Evolutionary conservation across 345 rosid species (phyloP).

Genomic region (thale cress (Arabidopsis thaliana)): TAIR10.1 NC_003071.7:16549501-16550000

Average conservation of each 20-base stretch:
- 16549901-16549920: background rate
- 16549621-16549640: background rate
- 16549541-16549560: constrained; percentile 25
- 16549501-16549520: constrained; percentile 6
- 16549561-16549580: constrained; percentile 14
- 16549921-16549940: background rate
- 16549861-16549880: no score
- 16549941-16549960: background rate
- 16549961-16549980: background rate
- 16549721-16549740: constrained; percentile 19
- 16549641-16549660: constrained; percentile 27
- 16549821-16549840: background rate
- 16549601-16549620: constrained; percentile 28
- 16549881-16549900: constrained; percentile 21
- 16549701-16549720: constrained; percentile 25
- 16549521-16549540: constrained; percentile 15
- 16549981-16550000: background rate
- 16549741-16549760: constrained; percentile 19
- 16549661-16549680: constrained; percentile 32
- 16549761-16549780: constrained; percentile 26
- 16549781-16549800: constrained; percentile 7
- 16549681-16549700: constrained; percentile 21
- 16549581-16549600: constrained; percentile 32
- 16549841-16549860: constrained; percentile 18
- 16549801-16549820: background rate